Evolutionary conservation across 1,139 yeast genomes (phyloP).

Genomic region (Pichia sp.): DNA sequence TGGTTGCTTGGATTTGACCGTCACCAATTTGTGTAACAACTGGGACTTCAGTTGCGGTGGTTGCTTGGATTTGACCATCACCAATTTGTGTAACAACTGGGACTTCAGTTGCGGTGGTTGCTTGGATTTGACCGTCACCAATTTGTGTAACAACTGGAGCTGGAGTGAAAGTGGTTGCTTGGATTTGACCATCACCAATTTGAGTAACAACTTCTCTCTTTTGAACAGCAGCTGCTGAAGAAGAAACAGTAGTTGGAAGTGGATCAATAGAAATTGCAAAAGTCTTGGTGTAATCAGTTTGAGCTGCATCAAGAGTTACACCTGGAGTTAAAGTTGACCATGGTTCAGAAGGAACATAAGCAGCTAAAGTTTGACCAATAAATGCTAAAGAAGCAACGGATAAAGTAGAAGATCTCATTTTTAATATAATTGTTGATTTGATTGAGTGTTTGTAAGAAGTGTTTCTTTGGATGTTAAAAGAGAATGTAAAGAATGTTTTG

Average conservation of each 20-base stretch:
- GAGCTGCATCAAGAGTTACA: slow-evolving; percentile 49
- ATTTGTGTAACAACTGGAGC: slow-evolving; percentile 36
- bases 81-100: slow-evolving; percentile 20
- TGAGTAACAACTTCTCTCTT: slow-evolving; percentile 29
- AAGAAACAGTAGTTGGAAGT: slow-evolving; percentile 29
- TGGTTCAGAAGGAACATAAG: slow-evolving; percentile 64
- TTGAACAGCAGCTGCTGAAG: slow-evolving; percentile 11
- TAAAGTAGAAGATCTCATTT: slow-evolving; percentile 18
- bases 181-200: slow-evolving; percentile 44
- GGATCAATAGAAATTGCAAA: slow-evolving; percentile 72
- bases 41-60: slow-evolving; percentile 22
- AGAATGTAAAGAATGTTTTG: not conserved
- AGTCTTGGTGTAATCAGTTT: slow-evolving; percentile 47
- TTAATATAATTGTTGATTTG: slow-evolving; percentile 1
- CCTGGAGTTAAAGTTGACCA: slow-evolving; percentile 69
- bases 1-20: slow-evolving; percentile 28
- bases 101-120: slow-evolving; percentile 30
- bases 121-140: slow-evolving; percentile 33
- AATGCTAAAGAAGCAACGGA: slow-evolving; percentile 25
- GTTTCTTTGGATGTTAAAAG: slow-evolving; percentile 6
- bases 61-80: slow-evolving; percentile 7
- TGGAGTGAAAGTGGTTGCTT: slow-evolving; percentile 35
- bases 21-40: slow-evolving; percentile 40
- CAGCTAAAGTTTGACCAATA: slow-evolving; percentile 50
- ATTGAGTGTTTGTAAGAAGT: not conserved